phyloP scores from a whole-genome alignment of 2,329 filamentous ascomycete genomes.

The Zymoseptoria crescenta region DNA sequence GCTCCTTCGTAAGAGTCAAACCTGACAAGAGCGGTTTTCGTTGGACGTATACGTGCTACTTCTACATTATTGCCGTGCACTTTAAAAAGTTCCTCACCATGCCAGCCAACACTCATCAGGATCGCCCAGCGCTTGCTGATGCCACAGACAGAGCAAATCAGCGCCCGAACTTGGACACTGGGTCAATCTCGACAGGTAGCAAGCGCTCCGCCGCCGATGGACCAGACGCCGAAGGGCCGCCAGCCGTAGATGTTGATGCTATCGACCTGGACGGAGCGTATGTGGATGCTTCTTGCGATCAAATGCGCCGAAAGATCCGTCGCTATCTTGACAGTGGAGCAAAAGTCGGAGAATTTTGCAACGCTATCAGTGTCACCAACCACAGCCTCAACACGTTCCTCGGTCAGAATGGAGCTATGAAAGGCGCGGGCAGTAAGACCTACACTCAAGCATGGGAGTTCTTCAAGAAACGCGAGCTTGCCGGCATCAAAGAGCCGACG shows the following conservation, averaged over 20 bases:
- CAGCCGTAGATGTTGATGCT: constrained; percentile 4
- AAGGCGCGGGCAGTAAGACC: constrained; percentile 25
- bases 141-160: not conserved
- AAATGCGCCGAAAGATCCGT: constrained; percentile 37
- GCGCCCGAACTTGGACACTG: not conserved
- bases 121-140: not conserved
- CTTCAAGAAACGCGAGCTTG: constrained; percentile 46
- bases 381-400: constrained; percentile 42
- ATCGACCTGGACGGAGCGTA: constrained; percentile 13
- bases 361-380: constrained; percentile 30
- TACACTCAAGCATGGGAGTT: constrained; percentile 31
- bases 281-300: constrained; percentile 20
- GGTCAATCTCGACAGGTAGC: not conserved
- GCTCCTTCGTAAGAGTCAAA: too few species aligned
- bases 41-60: not conserved
- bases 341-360: constrained; percentile 37
- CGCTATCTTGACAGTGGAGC: constrained; percentile 36
- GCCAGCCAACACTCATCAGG: not conserved
- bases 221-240: not conserved
- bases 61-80: not conserved
- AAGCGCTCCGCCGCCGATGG: not conserved
- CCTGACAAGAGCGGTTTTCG: not conserved
- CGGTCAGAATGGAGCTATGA: constrained; percentile 38
- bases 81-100: not conserved
- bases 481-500: constrained; percentile 36